These are phyloP conservation scores for Neurospora pannonica DNA, from an alignment of 495 filamentous ascomycete species.

Conservation along the genomic window DNA sequence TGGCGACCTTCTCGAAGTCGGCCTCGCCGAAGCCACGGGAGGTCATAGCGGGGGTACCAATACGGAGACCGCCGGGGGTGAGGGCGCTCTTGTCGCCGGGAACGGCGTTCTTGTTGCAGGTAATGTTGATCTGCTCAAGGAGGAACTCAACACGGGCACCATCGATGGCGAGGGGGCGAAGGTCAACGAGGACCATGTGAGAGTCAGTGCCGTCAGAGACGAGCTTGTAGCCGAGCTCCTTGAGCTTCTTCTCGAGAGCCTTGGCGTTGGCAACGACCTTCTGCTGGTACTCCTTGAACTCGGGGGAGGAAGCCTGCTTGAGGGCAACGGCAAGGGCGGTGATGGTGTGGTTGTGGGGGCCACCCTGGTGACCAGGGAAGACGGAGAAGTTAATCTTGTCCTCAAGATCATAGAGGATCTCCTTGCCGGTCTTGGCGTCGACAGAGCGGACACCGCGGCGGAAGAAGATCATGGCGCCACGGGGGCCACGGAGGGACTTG, in stretches of 20 bases:
- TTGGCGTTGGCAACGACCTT: slow-evolving; percentile 90
- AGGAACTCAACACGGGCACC: slow-evolving; percentile 95
- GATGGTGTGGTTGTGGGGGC: slow-evolving; percentile 99
- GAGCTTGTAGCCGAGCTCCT: slow-evolving; percentile 76
- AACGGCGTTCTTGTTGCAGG: slow-evolving; percentile 98
- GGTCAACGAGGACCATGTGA: slow-evolving; percentile 95
- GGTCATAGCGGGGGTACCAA: slow-evolving; percentile 96
- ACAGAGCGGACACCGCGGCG: slow-evolving; percentile 85
- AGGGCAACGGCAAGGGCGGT: slow-evolving; percentile 94
- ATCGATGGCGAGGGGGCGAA: slow-evolving; percentile 70
- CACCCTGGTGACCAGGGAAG: slow-evolving; percentile 98
- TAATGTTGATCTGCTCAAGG: slow-evolving; percentile 95
- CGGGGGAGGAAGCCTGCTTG: slow-evolving; percentile 84
- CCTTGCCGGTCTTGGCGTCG: slow-evolving; percentile 83
- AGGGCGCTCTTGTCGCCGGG: slow-evolving; percentile 97
- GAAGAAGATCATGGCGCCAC: slow-evolving; percentile 99
- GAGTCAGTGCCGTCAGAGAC: slow-evolving; percentile 96
- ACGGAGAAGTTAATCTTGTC: slow-evolving; percentile 97
- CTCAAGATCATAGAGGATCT: slow-evolving; percentile 89
- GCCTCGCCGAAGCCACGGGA: slow-evolving; percentile 85
- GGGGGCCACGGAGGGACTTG: slow-evolving; percentile 97
- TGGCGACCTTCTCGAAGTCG: slow-evolving; percentile 84
- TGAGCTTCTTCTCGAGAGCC: slow-evolving; percentile 73
- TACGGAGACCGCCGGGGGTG: slow-evolving; percentile 86
- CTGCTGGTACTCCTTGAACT: slow-evolving; percentile 94